These are phyloP conservation scores for Eruca vesicaria DNA, from an alignment of 441 rosid genomes.

Conservation along the genomic window DNA sequence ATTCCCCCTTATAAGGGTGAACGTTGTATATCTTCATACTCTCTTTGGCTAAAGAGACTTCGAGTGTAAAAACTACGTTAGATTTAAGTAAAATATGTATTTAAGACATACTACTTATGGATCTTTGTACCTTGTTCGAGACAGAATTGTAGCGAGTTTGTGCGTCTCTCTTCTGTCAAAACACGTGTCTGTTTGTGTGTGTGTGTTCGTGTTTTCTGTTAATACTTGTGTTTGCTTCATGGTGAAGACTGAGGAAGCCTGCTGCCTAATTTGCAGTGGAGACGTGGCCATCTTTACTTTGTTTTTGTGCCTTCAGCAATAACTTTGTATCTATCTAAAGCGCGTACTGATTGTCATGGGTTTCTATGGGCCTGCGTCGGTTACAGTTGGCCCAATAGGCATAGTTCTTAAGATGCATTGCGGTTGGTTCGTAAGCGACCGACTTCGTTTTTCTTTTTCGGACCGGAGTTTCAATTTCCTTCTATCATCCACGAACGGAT, in stretches of 20 bases:
- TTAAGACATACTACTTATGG: background rate
- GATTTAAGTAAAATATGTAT: background rate
- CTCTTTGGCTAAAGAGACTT: background rate
- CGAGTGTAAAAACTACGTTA: background rate
- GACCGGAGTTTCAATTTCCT: background rate
- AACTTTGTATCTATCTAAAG: background rate
- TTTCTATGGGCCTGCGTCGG: slow-evolving; percentile 24
- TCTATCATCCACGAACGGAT: background rate
- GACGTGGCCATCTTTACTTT: background rate
- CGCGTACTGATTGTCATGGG: background rate
- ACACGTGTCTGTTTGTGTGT: background rate
- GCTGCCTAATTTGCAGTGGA: background rate
- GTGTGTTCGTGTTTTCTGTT: background rate
- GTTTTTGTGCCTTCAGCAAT: background rate
- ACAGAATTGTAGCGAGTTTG: background rate
- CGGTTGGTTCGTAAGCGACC: background rate
- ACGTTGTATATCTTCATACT: slow-evolving; percentile 12
- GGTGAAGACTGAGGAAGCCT: slow-evolving; percentile 20
- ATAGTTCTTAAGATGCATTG: background rate
- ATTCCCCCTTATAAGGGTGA: background rate
- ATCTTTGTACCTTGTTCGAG: background rate
- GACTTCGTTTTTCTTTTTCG: background rate
- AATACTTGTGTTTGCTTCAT: slow-evolving; percentile 17
- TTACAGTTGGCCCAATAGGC: slow-evolving; percentile 12
- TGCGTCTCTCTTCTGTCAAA: background rate